Percentiles rank a stretch among this genome's conserved stretches.
Conservation (phyloP, 345 rosid species). For the Rhizophora apiculata region DNA sequence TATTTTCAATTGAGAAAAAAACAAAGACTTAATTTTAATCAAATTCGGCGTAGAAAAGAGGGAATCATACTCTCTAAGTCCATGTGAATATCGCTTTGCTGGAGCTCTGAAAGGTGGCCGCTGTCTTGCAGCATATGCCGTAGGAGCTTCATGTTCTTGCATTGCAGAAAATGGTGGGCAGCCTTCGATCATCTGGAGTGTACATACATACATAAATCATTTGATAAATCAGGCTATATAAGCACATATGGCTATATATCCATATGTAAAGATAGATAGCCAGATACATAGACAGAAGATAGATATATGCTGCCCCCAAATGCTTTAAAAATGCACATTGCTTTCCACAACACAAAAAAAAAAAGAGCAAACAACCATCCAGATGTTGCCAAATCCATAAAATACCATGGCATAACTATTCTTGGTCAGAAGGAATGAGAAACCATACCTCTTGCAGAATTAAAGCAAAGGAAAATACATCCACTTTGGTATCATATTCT, state of each 20-base stretch:
- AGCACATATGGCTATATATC: neutral
- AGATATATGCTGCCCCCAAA: neutral
- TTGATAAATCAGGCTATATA: neutral
- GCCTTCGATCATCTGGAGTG: slow-evolving; percentile 82
- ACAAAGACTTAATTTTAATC: neutral
- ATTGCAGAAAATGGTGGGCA: slow-evolving; percentile 61
- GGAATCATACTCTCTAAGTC: slow-evolving; percentile 65
- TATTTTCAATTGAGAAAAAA: neutral
- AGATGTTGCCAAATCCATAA: neutral
- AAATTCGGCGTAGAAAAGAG: slow-evolving; percentile 7
- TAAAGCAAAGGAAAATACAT: slow-evolving; percentile 90
- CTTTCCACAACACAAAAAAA: neutral
- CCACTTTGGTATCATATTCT: slow-evolving; percentile 88
- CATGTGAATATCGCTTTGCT: slow-evolving; percentile 66
- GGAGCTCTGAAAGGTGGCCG: slow-evolving; percentile 80
- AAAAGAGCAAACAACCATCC: neutral
- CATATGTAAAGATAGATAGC: too few species aligned
- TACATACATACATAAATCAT: neutral
- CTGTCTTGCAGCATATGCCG: slow-evolving; percentile 42
- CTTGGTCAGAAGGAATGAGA: neutral
- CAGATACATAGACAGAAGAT: neutral
- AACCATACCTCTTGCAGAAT: slow-evolving; percentile 76
- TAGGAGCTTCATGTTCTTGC: slow-evolving; percentile 59
- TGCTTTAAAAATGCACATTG: neutral
- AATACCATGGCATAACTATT: neutral